Evolutionary conservation across 1,284 basidiomycete species (phyloP), one percentile per base, ranked within the genome.

Genomic region (Trametes versicolor): DNA sequence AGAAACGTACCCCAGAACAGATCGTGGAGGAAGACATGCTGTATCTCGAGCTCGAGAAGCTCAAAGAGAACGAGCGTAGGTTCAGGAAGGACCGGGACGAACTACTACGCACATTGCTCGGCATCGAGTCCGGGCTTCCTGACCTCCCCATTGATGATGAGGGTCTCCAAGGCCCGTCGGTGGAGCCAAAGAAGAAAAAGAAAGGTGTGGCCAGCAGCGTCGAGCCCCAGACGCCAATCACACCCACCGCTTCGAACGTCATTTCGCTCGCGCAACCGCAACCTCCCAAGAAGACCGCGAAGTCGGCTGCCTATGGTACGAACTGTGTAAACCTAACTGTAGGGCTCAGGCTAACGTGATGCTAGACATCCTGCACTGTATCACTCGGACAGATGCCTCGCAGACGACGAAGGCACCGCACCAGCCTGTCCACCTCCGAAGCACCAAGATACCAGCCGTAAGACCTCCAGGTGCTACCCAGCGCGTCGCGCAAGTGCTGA

Each of bases 21-120:
- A 90, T 98, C 48, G 91, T 91, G 10, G 97, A 99, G 75, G 98
- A 99, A 82, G 97, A 99, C 73, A 94, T 96, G 4, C 84, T 99
- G 0, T 99, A 96, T 79, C 83, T 99, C 69, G 97, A 99, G 77
- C 87, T 98, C 57, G 96, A 97, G 73, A 89, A 95, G 13, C 85
- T 99, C 57, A 97, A 99, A 76, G 97, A 99, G 79, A 95, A 88
- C 71, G 96, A 98, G 76, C 86, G 92, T 51, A 87, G 87, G 63
- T 98, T 98, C 81, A 92, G 92, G 71, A 87, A 88, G 60, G 97
- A 99, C 58, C 85, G 98, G 9, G 96, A 98, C 69, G 95, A 96
- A 52, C 85, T 99, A 32, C 84, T 99, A 67, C 88, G 93, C 25
- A 91, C 91, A 0, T 80, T 99, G 19, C 87, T 90, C 41, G 95